A percentile compares a stretch with the other conserved stretches of the same genome.
These are phyloP conservation scores for Phytopythium oedochilum DNA, from an alignment of 352 stramenopile genomes.

Conservation along the genomic window DNA sequence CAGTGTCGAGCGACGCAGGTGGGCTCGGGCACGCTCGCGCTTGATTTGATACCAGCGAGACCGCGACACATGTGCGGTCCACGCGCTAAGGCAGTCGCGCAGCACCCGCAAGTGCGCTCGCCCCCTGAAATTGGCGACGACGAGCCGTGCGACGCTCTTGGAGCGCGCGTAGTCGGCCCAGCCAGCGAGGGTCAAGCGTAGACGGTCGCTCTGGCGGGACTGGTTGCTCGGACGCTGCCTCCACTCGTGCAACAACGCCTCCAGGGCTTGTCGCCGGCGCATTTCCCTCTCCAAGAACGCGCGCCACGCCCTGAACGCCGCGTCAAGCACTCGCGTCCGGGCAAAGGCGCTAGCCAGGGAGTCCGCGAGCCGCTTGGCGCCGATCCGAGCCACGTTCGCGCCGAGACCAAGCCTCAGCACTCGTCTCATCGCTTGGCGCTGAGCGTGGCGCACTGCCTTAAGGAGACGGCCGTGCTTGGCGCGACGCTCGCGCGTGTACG, in stretches of 20 bases:
- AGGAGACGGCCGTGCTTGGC: not conserved
- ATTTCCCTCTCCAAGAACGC: slow-evolving; percentile 8
- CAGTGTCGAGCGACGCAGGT: slow-evolving; percentile 17
- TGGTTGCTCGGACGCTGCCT: not conserved
- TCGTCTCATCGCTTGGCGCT: slow-evolving; percentile 1
- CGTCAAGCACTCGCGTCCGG: not conserved
- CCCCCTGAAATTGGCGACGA: slow-evolving; percentile 28
- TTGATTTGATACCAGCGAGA: slow-evolving; percentile 43
- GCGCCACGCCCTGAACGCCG: slow-evolving; percentile 9
- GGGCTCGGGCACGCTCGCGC: slow-evolving; percentile 21
- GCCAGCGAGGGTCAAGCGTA: slow-evolving; percentile 4
- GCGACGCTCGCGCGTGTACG: not conserved
- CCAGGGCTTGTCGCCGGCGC: slow-evolving; percentile 3
- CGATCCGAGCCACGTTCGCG: not conserved
- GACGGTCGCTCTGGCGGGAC: not conserved
- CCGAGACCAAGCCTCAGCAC: slow-evolving; percentile 10
- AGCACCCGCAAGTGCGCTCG: slow-evolving; percentile 20
- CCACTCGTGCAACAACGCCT: slow-evolving; percentile 6
- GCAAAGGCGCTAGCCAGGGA: not conserved
- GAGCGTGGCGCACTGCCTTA: slow-evolving; percentile 9
- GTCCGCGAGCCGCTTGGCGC: not conserved
- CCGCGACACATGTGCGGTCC: slow-evolving; percentile 26
- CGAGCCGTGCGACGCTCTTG: slow-evolving; percentile 17
- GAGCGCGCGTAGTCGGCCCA: slow-evolving; percentile 19
- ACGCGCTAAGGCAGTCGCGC: slow-evolving; percentile 15